Evolutionary conservation across 2,329 filamentous ascomycete species (phyloP).

Genomic region (Endothia cerciana): DNA sequence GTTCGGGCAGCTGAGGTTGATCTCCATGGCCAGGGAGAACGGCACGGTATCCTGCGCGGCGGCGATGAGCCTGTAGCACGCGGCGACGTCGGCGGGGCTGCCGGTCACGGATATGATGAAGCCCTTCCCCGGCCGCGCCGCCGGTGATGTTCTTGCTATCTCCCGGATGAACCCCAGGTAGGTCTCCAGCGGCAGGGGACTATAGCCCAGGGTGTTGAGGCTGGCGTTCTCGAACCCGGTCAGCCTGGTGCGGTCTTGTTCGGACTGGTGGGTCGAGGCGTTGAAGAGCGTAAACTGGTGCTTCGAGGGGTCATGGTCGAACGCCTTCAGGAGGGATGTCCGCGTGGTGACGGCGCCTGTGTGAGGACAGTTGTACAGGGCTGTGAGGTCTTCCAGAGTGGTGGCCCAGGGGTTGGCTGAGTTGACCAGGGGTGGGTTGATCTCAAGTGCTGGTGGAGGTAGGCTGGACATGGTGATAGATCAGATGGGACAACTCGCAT

Average conservation of each 20-base stretch:
- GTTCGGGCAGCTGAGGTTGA: constrained; percentile 81
- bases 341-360: constrained; percentile 78
- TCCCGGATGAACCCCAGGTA: constrained; percentile 63
- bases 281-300: constrained; percentile 73
- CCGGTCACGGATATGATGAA: constrained; percentile 76
- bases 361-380: constrained; percentile 62
- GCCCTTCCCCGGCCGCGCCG: constrained; percentile 49
- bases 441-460: constrained; percentile 52
- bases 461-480: constrained; percentile 11
- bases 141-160: constrained; percentile 41
- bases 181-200: constrained; percentile 60
- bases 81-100: constrained; percentile 56
- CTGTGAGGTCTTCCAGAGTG: constrained; percentile 60
- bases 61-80: constrained; percentile 58
- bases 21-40: constrained; percentile 67
- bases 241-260: constrained; percentile 22
- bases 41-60: constrained; percentile 41
- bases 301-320: constrained; percentile 59
- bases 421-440: constrained; percentile 72
- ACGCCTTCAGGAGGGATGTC: constrained; percentile 68
- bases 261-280: constrained; percentile 33
- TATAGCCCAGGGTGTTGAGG: constrained; percentile 77
- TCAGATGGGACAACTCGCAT: background rate
- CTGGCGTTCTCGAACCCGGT: constrained; percentile 44
- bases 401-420: constrained; percentile 79